Conservation (phyloP, 352 stramenopile species). For the Pythium coloratum region DNA sequence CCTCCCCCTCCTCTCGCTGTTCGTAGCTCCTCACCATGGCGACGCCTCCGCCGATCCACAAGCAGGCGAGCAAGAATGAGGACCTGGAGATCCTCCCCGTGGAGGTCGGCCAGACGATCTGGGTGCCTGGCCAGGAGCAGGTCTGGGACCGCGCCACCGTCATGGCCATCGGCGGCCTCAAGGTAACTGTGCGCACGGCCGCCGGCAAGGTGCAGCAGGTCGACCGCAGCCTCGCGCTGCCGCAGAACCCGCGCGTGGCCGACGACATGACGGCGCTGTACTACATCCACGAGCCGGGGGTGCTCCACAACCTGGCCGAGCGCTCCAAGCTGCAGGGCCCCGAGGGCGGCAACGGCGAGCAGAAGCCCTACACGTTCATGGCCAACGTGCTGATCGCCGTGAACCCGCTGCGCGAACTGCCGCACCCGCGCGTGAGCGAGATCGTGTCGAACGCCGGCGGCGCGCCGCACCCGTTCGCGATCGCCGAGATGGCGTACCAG, state of each 20-base stretch:
- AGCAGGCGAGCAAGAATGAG: constrained; percentile 70
- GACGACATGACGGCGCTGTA: constrained; percentile 95
- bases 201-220: constrained; percentile 87
- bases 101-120: constrained; percentile 68
- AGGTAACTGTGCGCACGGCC: constrained; percentile 82
- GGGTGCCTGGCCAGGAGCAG: constrained; percentile 67
- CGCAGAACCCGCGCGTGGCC: constrained; percentile 78
- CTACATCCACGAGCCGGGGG: constrained; percentile 94
- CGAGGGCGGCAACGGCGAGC: constrained; percentile 44
- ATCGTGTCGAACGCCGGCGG: constrained; percentile 73
- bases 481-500: constrained; percentile 91
- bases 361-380: constrained; percentile 94
- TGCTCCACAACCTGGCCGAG: constrained; percentile 95
- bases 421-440: constrained; percentile 77
- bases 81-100: constrained; percentile 72
- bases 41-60: constrained; percentile 64
- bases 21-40: constrained; percentile 37
- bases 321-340: constrained; percentile 86
- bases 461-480: constrained; percentile 82
- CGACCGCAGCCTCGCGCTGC: constrained; percentile 68
- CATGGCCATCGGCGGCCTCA: constrained; percentile 86
- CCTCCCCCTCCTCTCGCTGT: constrained; percentile 7
- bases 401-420: constrained; percentile 86
- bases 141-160: constrained; percentile 81
- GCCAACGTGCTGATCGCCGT: constrained; percentile 92